Percentiles rank a stretch among this genome's conserved stretches.
phyloP scores from a whole-genome alignment of 1,139 yeast species.

The Candida sanyaensis region DNA sequence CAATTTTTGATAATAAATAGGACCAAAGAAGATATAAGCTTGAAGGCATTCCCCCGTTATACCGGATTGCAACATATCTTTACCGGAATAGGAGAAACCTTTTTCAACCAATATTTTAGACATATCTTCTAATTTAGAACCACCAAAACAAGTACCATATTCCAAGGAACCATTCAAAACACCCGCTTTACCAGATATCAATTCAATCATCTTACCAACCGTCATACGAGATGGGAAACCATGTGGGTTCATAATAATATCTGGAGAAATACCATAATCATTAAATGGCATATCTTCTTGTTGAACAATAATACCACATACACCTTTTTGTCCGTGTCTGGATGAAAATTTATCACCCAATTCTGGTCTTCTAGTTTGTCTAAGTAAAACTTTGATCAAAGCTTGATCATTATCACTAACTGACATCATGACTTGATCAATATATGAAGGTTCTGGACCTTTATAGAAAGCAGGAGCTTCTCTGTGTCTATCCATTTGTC shows the following conservation, averaged over 20 bases:
- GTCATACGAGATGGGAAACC: slow-evolving; percentile 99
- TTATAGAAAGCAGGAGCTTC: slow-evolving; percentile 91
- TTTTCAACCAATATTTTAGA: slow-evolving; percentile 86
- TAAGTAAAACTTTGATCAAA: slow-evolving; percentile 80
- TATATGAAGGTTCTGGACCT: slow-evolving; percentile 94
- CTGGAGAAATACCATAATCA: slow-evolving; percentile 88
- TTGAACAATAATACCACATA: slow-evolving; percentile 94
- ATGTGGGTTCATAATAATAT: slow-evolving; percentile 97
- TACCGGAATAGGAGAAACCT: slow-evolving; percentile 94
- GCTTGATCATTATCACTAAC: slow-evolving; percentile 96
- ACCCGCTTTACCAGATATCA: slow-evolving; percentile 97
- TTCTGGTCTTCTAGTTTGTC: slow-evolving; percentile 98
- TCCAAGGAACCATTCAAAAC: slow-evolving; percentile 88
- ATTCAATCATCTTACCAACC: slow-evolving; percentile 97
- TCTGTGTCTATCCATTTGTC: slow-evolving; percentile 59
- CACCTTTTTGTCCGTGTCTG: slow-evolving; percentile 98
- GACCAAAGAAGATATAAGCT: slow-evolving; percentile 98
- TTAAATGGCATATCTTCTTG: slow-evolving; percentile 96
- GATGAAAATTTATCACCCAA: slow-evolving; percentile 97
- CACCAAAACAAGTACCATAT: slow-evolving; percentile 98
- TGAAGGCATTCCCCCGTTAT: slow-evolving; percentile 96
- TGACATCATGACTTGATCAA: slow-evolving; percentile 97
- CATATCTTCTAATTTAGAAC: slow-evolving; percentile 94
- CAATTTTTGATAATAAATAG: slow-evolving; percentile 94
- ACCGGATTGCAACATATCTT: slow-evolving; percentile 98